Conservation (phyloP, 1,139 yeast genomes). For the Spencermartinsiella ligniputridi region DNA sequence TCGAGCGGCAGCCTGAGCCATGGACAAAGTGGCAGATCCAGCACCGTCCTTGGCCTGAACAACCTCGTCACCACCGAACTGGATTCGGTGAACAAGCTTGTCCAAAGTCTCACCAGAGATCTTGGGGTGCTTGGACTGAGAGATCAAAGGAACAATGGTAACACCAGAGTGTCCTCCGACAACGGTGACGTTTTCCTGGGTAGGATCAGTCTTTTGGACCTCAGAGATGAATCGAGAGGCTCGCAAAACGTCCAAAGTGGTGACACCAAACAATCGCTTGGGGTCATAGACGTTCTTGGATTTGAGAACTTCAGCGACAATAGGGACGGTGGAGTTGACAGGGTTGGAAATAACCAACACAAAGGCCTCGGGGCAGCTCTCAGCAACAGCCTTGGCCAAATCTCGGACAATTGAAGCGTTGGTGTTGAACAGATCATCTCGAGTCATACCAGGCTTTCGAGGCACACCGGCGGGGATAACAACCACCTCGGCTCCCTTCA, state of each 20-base stretch:
- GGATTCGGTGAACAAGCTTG: conserved; percentile 78
- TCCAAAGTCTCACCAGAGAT: conserved; percentile 54
- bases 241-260: conserved; percentile 85
- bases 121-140: conserved; percentile 48
- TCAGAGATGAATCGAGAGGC: conserved; percentile 76
- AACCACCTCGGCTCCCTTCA: conserved; percentile 69
- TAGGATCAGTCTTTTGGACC: conserved; percentile 46
- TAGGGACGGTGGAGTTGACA: conserved; percentile 92
- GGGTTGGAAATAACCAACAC: conserved; percentile 87
- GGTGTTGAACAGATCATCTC: conserved; percentile 91
- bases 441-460: conserved; percentile 97
- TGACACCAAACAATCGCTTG: conserved; percentile 82
- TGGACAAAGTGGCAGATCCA: conserved; percentile 91
- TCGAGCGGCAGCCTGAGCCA: conserved; percentile 95
- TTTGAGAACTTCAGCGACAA: conserved; percentile 81
- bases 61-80: conserved; percentile 96
- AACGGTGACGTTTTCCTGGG: conserved; percentile 66
- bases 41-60: conserved; percentile 93
- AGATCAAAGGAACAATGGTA: conserved; percentile 85
- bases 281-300: conserved; percentile 73
- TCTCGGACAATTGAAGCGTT: conserved; percentile 87
- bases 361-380: conserved; percentile 67
- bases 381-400: conserved; percentile 76
- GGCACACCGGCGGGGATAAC: conserved; percentile 97
- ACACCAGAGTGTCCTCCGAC: conserved; percentile 98